Percentiles rank a stretch among this genome's conserved stretches.
phyloP scores from a whole-genome alignment of 148 eudicot genomes.

The Silene conica region DNA sequence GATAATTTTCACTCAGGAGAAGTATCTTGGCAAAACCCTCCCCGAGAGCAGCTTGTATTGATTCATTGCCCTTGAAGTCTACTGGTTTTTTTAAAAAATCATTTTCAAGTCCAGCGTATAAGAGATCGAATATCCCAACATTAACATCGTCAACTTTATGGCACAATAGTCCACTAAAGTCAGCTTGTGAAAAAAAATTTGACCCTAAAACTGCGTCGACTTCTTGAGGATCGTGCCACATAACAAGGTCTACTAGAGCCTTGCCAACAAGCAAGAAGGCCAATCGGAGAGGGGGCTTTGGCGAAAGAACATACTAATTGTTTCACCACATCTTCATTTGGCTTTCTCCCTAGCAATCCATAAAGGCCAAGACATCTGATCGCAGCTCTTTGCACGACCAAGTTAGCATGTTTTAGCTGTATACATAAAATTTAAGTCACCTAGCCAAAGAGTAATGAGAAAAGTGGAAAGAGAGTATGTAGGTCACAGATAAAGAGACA shows the following conservation, averaged over 20 bases:
- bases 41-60: constrained; percentile 63
- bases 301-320: constrained; percentile 66
- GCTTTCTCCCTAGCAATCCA: constrained; percentile 71
- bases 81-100: constrained; percentile 26
- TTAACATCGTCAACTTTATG: constrained; percentile 39
- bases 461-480: neutral
- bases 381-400: constrained; percentile 90
- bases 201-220: constrained; percentile 60
- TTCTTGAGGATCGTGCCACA: constrained; percentile 93
- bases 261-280: constrained; percentile 72
- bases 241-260: constrained; percentile 76
- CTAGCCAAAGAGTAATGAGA: neutral
- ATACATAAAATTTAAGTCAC: constrained; percentile 21
- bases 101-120: constrained; percentile 55
- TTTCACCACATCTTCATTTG: constrained; percentile 59
- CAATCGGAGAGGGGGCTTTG: constrained; percentile 54
- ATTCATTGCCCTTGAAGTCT: constrained; percentile 58
- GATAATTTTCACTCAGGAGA: constrained; percentile 78
- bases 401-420: constrained; percentile 82
- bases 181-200: constrained; percentile 41
- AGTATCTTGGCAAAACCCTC: constrained; percentile 96
- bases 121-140: constrained; percentile 54
- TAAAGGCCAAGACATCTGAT: constrained; percentile 86
- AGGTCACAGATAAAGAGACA: neutral
- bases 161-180: constrained; percentile 23